Base-by-base conservation (phyloP, 129 eudicot species). In the Centella asiatica region DNA sequence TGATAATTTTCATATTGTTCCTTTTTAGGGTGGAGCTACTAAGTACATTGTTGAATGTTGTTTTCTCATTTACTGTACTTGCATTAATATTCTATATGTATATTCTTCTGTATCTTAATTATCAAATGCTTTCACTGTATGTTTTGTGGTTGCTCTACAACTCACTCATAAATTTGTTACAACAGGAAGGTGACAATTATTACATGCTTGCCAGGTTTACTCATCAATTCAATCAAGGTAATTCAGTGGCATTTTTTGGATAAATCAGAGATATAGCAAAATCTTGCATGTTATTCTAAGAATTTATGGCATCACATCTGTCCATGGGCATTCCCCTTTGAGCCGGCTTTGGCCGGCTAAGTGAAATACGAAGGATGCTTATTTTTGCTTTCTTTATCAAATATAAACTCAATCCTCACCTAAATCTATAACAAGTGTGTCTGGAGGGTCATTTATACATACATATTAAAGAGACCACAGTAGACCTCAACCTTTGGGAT, bases 221-320 rank as follows among this genome's bases (percentile, higher is more conserved):
- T 39, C 66, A 59, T 37, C 85, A 81, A 0, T 55, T 48, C 19
- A 58, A 59, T 18, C 85, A 69, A 78, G 83, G 87, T 84, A 57
- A 59, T 48, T 69, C 53, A 23, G 31, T 68, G 19, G 73, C 26
- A 40, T 31, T 33, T 69, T 33, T 48, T 46, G 27, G 44, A 42
- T 42, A 15, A 15, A 42, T 12, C 5, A 11, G 5, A 2, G n/a
- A 18, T 42, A n/a, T 17, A 52, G 28, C 28, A 45, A 44, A 62
- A 17, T 26, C 0, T 28, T 44, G 42, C 18, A 24, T 31, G 26
- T 32, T 24, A 14, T 44, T 28, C 25, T 6, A 26, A 62, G 22
- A 44, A 62, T 44, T 20, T 0, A 44, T 62, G 42, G 25, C n/a
- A 45, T 26, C 3, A 14, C 8, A 8, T 26, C 12, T 62, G 25